A percentile compares a stretch with the other conserved stretches of the same genome.
Evolutionary conservation across 1,139 yeast genomes (phyloP).

Genomic region (Wickerhamiella infanticola): DNA sequence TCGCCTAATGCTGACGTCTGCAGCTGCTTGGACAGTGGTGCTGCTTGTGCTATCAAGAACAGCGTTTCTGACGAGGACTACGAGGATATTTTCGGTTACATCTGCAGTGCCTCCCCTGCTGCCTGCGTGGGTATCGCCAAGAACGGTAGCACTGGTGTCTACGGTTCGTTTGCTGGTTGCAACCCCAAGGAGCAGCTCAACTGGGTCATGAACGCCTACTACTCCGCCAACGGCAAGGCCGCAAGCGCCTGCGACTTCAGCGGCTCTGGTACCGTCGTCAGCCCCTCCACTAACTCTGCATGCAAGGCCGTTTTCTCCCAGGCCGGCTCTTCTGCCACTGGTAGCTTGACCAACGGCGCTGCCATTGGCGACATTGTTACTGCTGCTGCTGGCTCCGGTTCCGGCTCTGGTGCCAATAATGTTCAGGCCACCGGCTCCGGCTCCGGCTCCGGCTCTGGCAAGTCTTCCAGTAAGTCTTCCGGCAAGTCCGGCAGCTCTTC

Average conservation of each 20-base stretch:
- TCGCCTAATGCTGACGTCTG: conserved; percentile 49
- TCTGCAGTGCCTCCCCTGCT: conserved; percentile 27
- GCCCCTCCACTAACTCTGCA: conserved; percentile 40
- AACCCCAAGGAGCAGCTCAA: conserved; percentile 44
- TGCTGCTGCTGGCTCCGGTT: conserved; percentile 10
- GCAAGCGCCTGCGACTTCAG: conserved; percentile 40
- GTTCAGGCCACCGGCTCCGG: conserved; percentile 8
- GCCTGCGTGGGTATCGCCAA: conserved; percentile 34
- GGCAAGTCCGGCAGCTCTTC: conserved; percentile 2
- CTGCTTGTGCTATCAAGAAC: conserved; percentile 35
- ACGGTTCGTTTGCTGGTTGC: conserved; percentile 48
- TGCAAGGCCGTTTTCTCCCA: conserved; percentile 24
- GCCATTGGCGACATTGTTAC: conserved; percentile 12
- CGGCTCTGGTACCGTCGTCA: conserved; percentile 37
- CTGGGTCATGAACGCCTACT: conserved; percentile 46
- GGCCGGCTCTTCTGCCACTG: conserved; percentile 18
- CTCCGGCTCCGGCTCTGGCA: conserved; percentile 8
- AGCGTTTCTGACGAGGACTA: conserved; percentile 35
- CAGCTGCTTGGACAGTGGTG: conserved; percentile 36
- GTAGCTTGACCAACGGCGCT: conserved; percentile 13
- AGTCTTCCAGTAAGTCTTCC: conserved; percentile 9
- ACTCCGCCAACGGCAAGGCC: conserved; percentile 28
- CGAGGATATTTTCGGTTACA: conserved; percentile 36
- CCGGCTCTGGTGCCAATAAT: conserved; percentile 14
- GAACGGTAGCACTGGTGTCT: conserved; percentile 36